These are phyloP conservation scores for Gonapodya prolifera DNA, from an alignment of 192 early-diverging fungal genomes.

Conservation along the genomic window DNA sequence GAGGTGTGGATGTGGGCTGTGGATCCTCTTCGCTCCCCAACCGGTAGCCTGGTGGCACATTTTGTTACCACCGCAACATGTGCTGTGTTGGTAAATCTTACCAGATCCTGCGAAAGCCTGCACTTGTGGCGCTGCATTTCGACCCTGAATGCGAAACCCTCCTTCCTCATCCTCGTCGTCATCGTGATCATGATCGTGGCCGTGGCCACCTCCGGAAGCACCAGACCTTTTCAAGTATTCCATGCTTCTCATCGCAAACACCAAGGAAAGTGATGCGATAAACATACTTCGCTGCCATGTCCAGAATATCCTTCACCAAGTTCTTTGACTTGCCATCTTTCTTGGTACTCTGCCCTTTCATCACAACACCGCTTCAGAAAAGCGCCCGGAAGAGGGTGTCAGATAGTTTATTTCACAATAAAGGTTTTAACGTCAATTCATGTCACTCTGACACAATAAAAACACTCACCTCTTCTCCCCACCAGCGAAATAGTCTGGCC, in stretches of 20 bases:
- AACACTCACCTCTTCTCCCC: slow-evolving; percentile 87
- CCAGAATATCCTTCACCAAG: slow-evolving; percentile 62
- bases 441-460: slow-evolving; percentile 31
- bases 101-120: slow-evolving; percentile 8
- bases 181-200: not conserved
- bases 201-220: slow-evolving; percentile 12
- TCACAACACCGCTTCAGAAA: slow-evolving; percentile 22
- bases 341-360: slow-evolving; percentile 27
- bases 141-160: not conserved
- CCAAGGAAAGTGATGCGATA: slow-evolving; percentile 1
- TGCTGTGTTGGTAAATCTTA: not conserved
- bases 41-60: slow-evolving; percentile 14
- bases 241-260: not conserved
- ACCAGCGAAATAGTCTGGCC: slow-evolving; percentile 69
- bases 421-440: not conserved
- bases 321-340: slow-evolving; percentile 25
- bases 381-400: not conserved
- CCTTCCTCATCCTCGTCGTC: not conserved
- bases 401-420: not conserved
- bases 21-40: slow-evolving; percentile 23
- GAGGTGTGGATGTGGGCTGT: slow-evolving; percentile 7
- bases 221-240: slow-evolving; percentile 14
- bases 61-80: not conserved
- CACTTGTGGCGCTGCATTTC: not conserved
- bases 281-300: slow-evolving; percentile 53